Base-by-base conservation (phyloP, 192 early-diverging fungal genomes). In the Rhizoclosmatium globosum region DNA sequence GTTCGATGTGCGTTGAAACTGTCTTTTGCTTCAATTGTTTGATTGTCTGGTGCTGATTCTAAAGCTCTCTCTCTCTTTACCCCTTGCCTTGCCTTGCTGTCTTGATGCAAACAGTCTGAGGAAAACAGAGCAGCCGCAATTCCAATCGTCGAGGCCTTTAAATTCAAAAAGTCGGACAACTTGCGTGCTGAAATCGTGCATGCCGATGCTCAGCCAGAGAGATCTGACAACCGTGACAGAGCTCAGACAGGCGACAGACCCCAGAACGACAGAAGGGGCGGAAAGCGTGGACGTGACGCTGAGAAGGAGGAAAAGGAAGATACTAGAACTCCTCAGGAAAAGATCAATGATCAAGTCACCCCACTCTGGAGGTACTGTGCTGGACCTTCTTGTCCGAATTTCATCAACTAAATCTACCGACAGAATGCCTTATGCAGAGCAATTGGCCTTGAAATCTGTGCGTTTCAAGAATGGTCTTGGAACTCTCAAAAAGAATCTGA, bases 341-440 rank as follows among this genome's bases (percentile, higher is more conserved):
- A 82, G 47, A 78, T 94, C 45, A 85, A 86, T 38, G 91, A 92
- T 80, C 92, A 94, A 83, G 89, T 93, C 19, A 94, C 92, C 0
- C 92, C 93, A 43, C 83, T 92, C 38, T 87, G 89, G 85, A 89
- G 83, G 77, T 77, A 41, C 50, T 15, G 56, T 11, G 62, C 11
- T 11, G 59, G 19, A 6, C 57, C 3, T 66, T 73, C 17, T 70
- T 70, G 87, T 88, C 81, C 53, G 47, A 13, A 15, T 4, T 47
- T 17, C 3, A 31, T 31, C 31, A 31, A 31, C 31, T 31, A 31
- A 31, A 31, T 31, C 31, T 31, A 31, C 31, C 31, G 31, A 31
- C 82, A 79, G 78, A 75, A 58, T 82, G 17, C 68, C 88, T 1
- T 94, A 94, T 78, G 81, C 84, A 17, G 82, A 85, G 4, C 93